Evolutionary conservation across 2,329 filamentous ascomycete genomes (phyloP), one percentile per base, ranked within the genome.

Genomic region (Aspergillus carbonarius): DNA sequence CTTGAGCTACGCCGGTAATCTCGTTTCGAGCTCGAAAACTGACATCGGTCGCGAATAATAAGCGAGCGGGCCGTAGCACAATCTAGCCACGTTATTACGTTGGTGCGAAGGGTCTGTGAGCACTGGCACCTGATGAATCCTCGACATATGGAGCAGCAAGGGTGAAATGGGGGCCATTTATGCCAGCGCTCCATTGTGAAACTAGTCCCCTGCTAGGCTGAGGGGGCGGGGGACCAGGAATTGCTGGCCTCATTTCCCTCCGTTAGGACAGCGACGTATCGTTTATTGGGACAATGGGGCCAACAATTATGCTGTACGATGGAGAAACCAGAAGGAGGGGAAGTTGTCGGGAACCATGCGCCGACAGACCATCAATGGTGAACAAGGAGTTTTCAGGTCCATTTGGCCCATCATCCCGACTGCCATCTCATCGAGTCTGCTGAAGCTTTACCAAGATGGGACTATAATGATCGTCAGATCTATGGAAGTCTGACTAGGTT

Each of bases 141-240:
- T 30, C 30, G 15, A 37, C 27, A 54, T 30, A 32, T 20, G n/a
- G n/a, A 30, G 20, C 39, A 30, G 20, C 18, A 17, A 15, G n/a
- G 25, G 17, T 20, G 25, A 44, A 42, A n/a, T 54, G 51, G 51
- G 51, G 51, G 51, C 51, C 25, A n/a, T 54, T 54, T 23, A 18
- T 54, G 37, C n/a, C 39, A 32, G 32, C 34, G 37, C 37, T 44
- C 39, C 25, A 32, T 42, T 44, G 35, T 54, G 51, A 39, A 44
- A 42, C 25, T 54, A 54, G 25, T 42, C 17, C n/a, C 23, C 39
- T 27, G 37, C 40, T 53, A 42, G n/a, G 9, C 13, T 27, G 37
- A 54, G 23, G 27, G 51, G 37, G 51, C 37, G 50, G 35, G 42
- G 15, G 35, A 13, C 50, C 25, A 35, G 50, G 34, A 5, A 15